Evolutionary conservation across 139 green algal genomes (phyloP).

Genomic region (Coelastrella sp.): DNA sequence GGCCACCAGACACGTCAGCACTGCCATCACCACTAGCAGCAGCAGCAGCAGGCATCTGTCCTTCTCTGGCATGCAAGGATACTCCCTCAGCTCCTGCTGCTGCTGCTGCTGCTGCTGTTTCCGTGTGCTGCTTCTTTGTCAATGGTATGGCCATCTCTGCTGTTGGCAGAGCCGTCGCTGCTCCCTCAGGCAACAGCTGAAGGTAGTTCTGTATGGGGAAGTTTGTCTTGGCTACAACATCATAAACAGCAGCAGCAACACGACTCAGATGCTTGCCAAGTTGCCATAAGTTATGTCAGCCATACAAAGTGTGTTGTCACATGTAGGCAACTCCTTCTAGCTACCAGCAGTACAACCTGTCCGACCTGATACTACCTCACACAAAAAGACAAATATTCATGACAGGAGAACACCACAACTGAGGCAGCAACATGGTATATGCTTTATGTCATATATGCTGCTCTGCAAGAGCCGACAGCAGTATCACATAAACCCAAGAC

Average conservation of each 20-base stretch:
- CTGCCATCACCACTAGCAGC: not conserved
- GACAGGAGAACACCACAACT: too few relatives aligned
- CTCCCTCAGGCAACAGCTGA: not conserved
- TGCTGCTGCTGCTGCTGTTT: not conserved
- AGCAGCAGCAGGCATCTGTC: not conserved
- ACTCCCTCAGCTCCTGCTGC: not conserved
- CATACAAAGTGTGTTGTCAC: too few relatives aligned
- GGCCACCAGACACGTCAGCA: not conserved
- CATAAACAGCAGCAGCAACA: not conserved
- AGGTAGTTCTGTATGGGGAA: slow-evolving; percentile 36
- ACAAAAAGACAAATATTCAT: too few relatives aligned
- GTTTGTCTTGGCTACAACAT: slow-evolving; percentile 47
- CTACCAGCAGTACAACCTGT: too few relatives aligned
- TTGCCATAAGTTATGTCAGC: too few relatives aligned
- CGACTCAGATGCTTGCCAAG: not conserved
- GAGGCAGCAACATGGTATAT: too few relatives aligned
- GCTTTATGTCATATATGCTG: too few relatives aligned
- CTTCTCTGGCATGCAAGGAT: slow-evolving; percentile 1
- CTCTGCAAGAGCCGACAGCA: too few relatives aligned
- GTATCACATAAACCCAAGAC: too few relatives aligned
- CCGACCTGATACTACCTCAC: too few relatives aligned
- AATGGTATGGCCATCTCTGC: not conserved
- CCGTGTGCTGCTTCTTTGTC: not conserved
- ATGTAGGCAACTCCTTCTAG: too few relatives aligned
- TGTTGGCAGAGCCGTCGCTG: not conserved